Base-by-base conservation (phyloP, 805 yeast species). In the Candida yuanshanica region DNA sequence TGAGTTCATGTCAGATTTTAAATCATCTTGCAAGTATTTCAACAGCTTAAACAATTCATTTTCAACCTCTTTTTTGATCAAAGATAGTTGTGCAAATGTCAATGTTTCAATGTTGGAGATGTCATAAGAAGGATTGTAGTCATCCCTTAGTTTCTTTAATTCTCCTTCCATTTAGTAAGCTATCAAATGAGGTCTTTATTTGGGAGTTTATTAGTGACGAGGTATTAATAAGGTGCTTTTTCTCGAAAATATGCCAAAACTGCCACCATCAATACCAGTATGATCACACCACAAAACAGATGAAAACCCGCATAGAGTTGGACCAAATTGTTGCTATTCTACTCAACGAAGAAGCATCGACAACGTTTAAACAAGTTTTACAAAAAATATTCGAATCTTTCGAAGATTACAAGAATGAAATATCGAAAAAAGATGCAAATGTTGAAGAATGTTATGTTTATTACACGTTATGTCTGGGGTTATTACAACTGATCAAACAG, bases 1-100 rank as follows among this genome's bases (percentile, higher is more conserved):
- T 2, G 90, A 80, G 20, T 71, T 59, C 86, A 87, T 79, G 48
- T 75, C 80, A 4, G 37, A 32, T 18, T 39, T 29, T 21, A 43
- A 37, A 18, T 43, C 33, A 14, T 27, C 9, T 7, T n/a, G 12
- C 10, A 43, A 22, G n/a, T 36, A 25, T 7, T 21, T 33, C 11
- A 20, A n/a, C 17, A 43, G 24, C 11, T 18, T 17, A 5, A 18
- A 31, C 21, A 31, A 10, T 17, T 31, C 34, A 18, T 8, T 7
- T 11, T 31, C 34, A 11, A 31, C 14, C 18, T 31, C 22, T 31
- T 11, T 17, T 10, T 31, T 31, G 6, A 18, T 17, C 34, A 2
- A 10, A 10, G 34, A 31, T 11, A 31, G 20, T 9, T 31, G 6
- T 10, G 8, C 3, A n/a, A 31, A 31, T 10, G 5, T 5, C 3